These are phyloP conservation scores for Bidens hawaiensis DNA, from an alignment of 140 eudicot genomes.

Conservation along the genomic window DNA sequence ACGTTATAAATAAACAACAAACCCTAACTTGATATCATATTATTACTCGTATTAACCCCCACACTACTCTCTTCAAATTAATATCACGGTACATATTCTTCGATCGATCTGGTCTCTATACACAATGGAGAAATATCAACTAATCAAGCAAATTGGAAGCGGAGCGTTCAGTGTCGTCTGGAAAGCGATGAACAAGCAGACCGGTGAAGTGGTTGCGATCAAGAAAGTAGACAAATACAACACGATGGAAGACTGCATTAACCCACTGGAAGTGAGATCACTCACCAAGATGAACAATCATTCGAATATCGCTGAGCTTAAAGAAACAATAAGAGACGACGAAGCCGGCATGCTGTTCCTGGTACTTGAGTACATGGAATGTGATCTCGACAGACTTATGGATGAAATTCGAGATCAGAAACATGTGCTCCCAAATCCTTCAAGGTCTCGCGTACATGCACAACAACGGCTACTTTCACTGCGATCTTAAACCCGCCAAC, in stretches of 20 bases:
- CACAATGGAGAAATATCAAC: not conserved
- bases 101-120: not conserved
- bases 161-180: slow-evolving; percentile 5
- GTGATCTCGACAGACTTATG: slow-evolving; percentile 48
- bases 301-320: slow-evolving; percentile 67
- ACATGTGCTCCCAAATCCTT: no score
- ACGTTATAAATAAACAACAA: not conserved
- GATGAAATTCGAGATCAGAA: slow-evolving; percentile 10
- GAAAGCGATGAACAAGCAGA: not conserved
- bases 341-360: slow-evolving; percentile 35
- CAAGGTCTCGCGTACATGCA: slow-evolving; percentile 43
- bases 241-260: not conserved
- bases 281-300: slow-evolving; percentile 48
- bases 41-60: not conserved
- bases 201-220: not conserved
- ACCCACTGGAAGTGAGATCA: slow-evolving; percentile 29
- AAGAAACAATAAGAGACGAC: slow-evolving; percentile 52
- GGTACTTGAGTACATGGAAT: slow-evolving; percentile 82
- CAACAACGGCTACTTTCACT: slow-evolving; percentile 61
- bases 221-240: not conserved
- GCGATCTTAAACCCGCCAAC: slow-evolving; percentile 70
- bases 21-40: not conserved
- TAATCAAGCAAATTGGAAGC: not conserved
- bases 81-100: not conserved
- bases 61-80: not conserved